These are phyloP conservation scores for Acanthamoeba culbertsoni DNA, from an alignment of 208 protist species.

Conservation along the genomic window DNA sequence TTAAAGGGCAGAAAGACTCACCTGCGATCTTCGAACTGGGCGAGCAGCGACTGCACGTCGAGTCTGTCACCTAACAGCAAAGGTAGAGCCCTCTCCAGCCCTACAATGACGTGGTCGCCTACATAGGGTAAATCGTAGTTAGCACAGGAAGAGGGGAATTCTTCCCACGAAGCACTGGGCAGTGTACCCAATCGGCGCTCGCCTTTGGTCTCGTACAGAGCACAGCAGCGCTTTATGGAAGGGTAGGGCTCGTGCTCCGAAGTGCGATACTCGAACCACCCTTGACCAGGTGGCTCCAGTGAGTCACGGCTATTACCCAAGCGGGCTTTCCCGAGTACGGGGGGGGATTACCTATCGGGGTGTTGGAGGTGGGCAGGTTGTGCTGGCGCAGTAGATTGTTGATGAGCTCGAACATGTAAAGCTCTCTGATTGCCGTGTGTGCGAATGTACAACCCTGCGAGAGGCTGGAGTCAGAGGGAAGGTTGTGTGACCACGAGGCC, in stretches of 20 bases:
- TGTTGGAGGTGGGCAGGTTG: slow-evolving; percentile 18
- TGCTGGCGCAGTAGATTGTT: neutral
- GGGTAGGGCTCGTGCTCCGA: neutral
- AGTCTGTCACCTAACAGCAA: neutral
- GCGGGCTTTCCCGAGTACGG: neutral
- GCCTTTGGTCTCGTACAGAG: slow-evolving; percentile 62
- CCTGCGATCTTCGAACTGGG: slow-evolving; percentile 7
- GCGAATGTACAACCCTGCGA: slow-evolving; percentile 39
- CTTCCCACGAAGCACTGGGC: neutral
- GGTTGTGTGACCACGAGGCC: neutral
- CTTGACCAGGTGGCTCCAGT: neutral
- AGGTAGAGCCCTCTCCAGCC: slow-evolving; percentile 26
- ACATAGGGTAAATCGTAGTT: neutral
- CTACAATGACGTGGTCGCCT: slow-evolving; percentile 46
- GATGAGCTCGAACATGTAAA: slow-evolving; percentile 45
- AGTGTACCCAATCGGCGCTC: slow-evolving; percentile 41
- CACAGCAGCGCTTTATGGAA: slow-evolving; percentile 59
- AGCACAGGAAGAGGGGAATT: neutral
- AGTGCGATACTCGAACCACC: slow-evolving; percentile 46
- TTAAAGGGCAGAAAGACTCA: neutral
- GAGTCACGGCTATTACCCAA: too few species aligned
- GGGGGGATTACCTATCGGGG: neutral
- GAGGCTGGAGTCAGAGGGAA: neutral
- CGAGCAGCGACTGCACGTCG: neutral
- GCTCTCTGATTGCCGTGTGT: slow-evolving; percentile 38